Percentiles rank a stretch among this genome's conserved stretches.
Evolutionary conservation across 192 early-diverging fungal genomes (phyloP).

Genomic region (Lobosporangium transversale): DNA sequence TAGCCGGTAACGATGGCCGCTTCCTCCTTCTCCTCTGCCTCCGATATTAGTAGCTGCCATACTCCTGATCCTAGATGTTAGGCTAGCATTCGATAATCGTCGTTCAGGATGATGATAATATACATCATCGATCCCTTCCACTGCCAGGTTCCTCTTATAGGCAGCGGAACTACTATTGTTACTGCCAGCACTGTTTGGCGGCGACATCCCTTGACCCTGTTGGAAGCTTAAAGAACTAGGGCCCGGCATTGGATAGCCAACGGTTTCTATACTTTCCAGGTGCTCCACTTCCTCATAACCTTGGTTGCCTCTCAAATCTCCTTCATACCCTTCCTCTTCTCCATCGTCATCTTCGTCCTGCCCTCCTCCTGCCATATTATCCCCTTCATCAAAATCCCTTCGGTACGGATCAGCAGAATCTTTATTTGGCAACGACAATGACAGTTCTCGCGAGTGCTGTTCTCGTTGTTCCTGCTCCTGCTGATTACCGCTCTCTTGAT

Average conservation of each 20-base stretch:
- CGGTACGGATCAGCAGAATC: constrained; percentile 1
- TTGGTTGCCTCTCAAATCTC: neutral
- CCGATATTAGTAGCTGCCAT: neutral
- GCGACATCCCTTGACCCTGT: neutral
- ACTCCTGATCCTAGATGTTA: constrained; percentile 1
- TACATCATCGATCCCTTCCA: constrained; percentile 44
- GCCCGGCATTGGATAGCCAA: neutral
- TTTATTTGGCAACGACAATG: neutral
- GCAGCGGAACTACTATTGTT: constrained; percentile 1
- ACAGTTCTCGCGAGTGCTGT: neutral
- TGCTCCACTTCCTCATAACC: neutral
- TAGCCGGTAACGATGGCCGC: too few relatives aligned
- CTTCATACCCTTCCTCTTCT: neutral
- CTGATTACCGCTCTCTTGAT: neutral
- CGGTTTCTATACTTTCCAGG: neutral
- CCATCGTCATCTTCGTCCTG: constrained; percentile 33
- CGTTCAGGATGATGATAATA: constrained; percentile 51
- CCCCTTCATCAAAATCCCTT: constrained; percentile 26
- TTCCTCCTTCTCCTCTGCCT: too few relatives aligned
- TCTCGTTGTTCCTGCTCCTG: too few relatives aligned
- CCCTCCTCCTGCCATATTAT: constrained; percentile 45
- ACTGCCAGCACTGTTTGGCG: neutral
- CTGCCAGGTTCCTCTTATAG: constrained; percentile 15
- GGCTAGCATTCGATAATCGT: constrained; percentile 21
- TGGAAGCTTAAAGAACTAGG: neutral